Evolutionary conservation across 345 rosid genomes (phyloP), one percentile per base, ranked within the genome.

Genomic region (Lumnitzera racemosa): DNA sequence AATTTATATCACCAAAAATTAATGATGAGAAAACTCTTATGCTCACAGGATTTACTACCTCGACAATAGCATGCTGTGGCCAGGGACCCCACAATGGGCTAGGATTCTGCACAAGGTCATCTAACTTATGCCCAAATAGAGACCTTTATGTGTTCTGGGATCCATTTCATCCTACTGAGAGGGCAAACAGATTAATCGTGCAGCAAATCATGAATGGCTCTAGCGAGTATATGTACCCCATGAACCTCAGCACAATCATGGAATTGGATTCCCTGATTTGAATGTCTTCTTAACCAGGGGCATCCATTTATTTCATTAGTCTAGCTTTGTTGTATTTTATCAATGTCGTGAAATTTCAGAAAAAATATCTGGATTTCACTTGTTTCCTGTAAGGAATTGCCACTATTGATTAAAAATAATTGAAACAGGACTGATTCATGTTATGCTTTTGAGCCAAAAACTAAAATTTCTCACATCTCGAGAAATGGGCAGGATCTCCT

Each of bases 31-130:
- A 17, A 55, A 8, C 11, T n/a, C 29, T 12, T 17, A 11, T n/a
- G 24, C 6, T 54, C 25, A 62, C 70, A 89, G 96, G 96, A 50
- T 86, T 89, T 75, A 79, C 72, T 56, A 86, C 94, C 50, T 80
- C 95, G 2, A 77, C 83, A 63, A 60, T 80, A 58, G 96, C 95
- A 23, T 86, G 96, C 31, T 89, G 96, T 49, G 96, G 96, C 17
- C 96, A 89, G 76, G 96, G 95, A 47, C 85, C 83, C 0, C 75
- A 76, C 68, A 86, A 86, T 61, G 96, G 96, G 48, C 50, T 89
- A 16, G 95, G 96, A 61, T 65, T 86, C 14, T 89, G 96, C 77
- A 86, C 95, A 11, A 13, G 58, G 14, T 62, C 78, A 24, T 89
- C 95, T 20, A 86, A 76, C 75, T 55, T 86, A 63, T 89, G 96